Conservation (phyloP, 2,329 filamentous ascomycete genomes). For the Helicocarpus griseus region DNA sequence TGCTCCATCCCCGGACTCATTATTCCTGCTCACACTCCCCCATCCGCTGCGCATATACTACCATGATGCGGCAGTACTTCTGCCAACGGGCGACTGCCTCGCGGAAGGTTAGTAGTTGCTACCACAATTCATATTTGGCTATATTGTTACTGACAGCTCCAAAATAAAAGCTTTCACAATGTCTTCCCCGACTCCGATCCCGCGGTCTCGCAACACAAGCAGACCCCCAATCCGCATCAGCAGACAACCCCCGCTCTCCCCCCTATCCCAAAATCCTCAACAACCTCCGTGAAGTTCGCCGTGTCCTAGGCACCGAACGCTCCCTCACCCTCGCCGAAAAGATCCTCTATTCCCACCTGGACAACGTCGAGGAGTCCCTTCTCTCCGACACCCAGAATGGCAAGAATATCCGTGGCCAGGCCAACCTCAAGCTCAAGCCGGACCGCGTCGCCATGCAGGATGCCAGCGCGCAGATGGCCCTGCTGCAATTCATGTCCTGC, state of each 20-base stretch:
- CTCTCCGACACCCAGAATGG: slow-evolving; percentile 76
- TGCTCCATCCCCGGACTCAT: background rate
- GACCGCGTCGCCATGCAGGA: slow-evolving; percentile 99
- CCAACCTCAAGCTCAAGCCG: slow-evolving; percentile 92
- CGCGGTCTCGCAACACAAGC: slow-evolving; percentile 11
- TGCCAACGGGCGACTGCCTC: background rate
- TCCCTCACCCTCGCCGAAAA: slow-evolving; percentile 87
- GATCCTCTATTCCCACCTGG: slow-evolving; percentile 92
- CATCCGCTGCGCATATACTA: background rate
- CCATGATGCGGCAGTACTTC: slow-evolving; percentile 4
- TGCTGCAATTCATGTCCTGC: slow-evolving; percentile 98
- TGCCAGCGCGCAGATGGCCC: slow-evolving; percentile 94
- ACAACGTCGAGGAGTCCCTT: slow-evolving; percentile 80
- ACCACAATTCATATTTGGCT: background rate
- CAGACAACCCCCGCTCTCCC: slow-evolving; percentile 46
- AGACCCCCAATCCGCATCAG: slow-evolving; percentile 3
- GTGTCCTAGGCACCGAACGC: slow-evolving; percentile 55
- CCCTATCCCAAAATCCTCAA: slow-evolving; percentile 74
- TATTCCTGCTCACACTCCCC: background rate
- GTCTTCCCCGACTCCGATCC: slow-evolving; percentile 4
- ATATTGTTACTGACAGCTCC: background rate
- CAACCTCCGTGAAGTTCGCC: slow-evolving; percentile 65
- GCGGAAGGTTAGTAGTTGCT: slow-evolving; percentile 1
- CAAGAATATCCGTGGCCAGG: slow-evolving; percentile 69
- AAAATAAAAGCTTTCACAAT: slow-evolving; percentile 5